Base-by-base conservation (phyloP, 1,284 basidiomycete genomes). In the Porphyrellus sp. region DNA sequence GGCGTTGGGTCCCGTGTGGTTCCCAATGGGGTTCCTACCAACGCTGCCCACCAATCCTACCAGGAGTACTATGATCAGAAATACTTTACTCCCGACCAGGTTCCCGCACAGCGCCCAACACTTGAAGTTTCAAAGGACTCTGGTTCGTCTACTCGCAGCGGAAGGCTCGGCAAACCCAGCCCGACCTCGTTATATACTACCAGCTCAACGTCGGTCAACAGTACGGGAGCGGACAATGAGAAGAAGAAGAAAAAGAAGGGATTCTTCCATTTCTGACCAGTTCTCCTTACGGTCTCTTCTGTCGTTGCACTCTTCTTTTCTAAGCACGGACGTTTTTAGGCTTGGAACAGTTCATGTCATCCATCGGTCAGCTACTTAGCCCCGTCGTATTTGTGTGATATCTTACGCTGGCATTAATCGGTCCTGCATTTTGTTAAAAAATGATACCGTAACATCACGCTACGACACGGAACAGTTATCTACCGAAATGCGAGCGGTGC, bases 181-280 rank as follows among this genome's bases (percentile, higher is more conserved):
- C 65, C 71, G 2, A 67, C 64, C 20, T 68, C 71, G 1, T 81
- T 84, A 21, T 80, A 73, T 56, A 68, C 79, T 21, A 72, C 76
- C 15, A 80, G 80, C 41, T 70, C 75, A 6, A 69, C 69, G 35
- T 81, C 82, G 8, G 64, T 72, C 43, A 73, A 71, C 25, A 72
- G 74, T 24, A 74, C 74, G 35, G 67, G 65, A 46, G 64, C 62
- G 62, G 63, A 68, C 43, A 72, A 78, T 53, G 80, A 84, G 58
- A 80, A 88, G 68, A 85, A 86, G 74, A 88, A 88, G 73, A 91
- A 89, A 77, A 89, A 88, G 76, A 82, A 81, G 63, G 80, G 85
- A 18, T 76, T 93, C 63, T 90, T 91, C 73, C 75, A 79, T 38
- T 86, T 86, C 62, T 84, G 59, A 74, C 25, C 13, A 16, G 13